These are phyloP conservation scores for Escallonia rubra DNA, from an alignment of 129 eudicot genomes.

Conservation along the genomic window DNA sequence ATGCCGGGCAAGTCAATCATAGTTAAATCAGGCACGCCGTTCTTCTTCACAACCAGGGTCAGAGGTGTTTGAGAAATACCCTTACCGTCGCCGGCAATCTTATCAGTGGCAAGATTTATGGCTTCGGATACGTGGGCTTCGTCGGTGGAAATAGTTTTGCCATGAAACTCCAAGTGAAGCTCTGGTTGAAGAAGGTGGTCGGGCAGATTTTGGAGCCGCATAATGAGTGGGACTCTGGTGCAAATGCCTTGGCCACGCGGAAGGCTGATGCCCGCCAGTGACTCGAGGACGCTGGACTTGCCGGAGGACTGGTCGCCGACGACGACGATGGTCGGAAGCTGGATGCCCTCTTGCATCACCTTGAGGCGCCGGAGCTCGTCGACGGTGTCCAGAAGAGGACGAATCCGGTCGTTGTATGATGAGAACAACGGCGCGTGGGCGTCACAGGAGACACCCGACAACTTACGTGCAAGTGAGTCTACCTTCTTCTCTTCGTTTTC, in stretches of 20 bases:
- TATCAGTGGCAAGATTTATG: conserved; percentile 20
- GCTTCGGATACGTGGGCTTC: conserved; percentile 13
- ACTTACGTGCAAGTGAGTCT: too few species aligned
- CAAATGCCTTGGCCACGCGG: conserved; percentile 43
- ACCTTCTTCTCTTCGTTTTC: too few species aligned
- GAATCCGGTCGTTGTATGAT: conserved; percentile 36
- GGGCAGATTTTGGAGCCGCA: conserved; percentile 21
- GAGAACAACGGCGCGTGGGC: conserved; percentile 21
- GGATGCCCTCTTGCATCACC: conserved; percentile 42
- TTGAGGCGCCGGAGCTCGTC: conserved; percentile 37
- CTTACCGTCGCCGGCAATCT: conserved; percentile 26
- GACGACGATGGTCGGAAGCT: conserved; percentile 44
- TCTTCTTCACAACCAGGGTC: conserved; percentile 25
- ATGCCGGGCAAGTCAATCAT: conserved; percentile 41
- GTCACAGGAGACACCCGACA: too few species aligned
- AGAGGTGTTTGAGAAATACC: conserved; percentile 24
- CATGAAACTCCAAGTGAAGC: conserved; percentile 17
- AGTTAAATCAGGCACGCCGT: conserved; percentile 30
- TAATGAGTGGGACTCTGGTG: conserved; percentile 23
- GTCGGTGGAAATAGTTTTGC: conserved; percentile 14
- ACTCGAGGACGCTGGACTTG: conserved; percentile 42
- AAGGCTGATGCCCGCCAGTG: conserved; percentile 37
- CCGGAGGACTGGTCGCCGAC: conserved; percentile 50
- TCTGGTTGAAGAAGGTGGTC: conserved; percentile 11
- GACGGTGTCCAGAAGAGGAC: conserved; percentile 35